phyloP scores from a whole-genome alignment of 1,284 basidiomycete genomes.

The Ganoderma boninense region DNA sequence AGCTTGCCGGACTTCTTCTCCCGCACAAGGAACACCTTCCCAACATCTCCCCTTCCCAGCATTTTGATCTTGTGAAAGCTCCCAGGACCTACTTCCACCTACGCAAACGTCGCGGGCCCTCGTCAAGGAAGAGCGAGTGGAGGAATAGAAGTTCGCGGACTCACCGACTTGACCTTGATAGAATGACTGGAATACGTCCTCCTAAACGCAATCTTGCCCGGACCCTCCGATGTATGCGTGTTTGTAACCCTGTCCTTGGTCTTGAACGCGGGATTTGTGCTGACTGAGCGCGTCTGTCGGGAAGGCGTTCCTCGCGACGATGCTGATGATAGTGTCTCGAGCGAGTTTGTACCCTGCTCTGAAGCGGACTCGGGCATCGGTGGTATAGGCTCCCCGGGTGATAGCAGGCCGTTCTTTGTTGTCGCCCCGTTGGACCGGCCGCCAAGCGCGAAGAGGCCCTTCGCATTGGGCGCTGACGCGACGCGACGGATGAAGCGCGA shows the following conservation, averaged over 20 bases:
- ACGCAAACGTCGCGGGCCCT: constrained; percentile 19
- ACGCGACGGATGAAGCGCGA: constrained; percentile 92
- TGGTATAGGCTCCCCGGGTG: constrained; percentile 67
- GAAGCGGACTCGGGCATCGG: constrained; percentile 59
- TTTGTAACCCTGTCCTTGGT: constrained; percentile 55
- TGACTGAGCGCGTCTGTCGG: constrained; percentile 38
- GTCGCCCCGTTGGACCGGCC: constrained; percentile 58
- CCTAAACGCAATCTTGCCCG: constrained; percentile 81
- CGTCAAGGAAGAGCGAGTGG: constrained; percentile 19
- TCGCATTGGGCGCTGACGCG: constrained; percentile 96
- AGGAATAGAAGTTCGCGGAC: constrained; percentile 40
- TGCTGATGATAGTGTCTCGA: constrained; percentile 77
- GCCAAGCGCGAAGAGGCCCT: constrained; percentile 80
- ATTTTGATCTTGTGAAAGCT: constrained; percentile 96
- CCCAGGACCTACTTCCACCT: constrained; percentile 91
- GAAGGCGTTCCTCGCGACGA: constrained; percentile 64
- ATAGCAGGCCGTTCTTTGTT: constrained; percentile 80
- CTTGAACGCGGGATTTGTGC: constrained; percentile 39
- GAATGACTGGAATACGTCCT: constrained; percentile 97
- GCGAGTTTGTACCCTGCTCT: constrained; percentile 69
- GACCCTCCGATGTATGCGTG: constrained; percentile 50
- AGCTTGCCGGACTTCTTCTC: constrained; percentile 96
- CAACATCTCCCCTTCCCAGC: constrained; percentile 95
- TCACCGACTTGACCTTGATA: constrained; percentile 91
- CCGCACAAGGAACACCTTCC: constrained; percentile 93